Conservation (phyloP, 352 stramenopile genomes). For the Phytophthora fragariae region DNA sequence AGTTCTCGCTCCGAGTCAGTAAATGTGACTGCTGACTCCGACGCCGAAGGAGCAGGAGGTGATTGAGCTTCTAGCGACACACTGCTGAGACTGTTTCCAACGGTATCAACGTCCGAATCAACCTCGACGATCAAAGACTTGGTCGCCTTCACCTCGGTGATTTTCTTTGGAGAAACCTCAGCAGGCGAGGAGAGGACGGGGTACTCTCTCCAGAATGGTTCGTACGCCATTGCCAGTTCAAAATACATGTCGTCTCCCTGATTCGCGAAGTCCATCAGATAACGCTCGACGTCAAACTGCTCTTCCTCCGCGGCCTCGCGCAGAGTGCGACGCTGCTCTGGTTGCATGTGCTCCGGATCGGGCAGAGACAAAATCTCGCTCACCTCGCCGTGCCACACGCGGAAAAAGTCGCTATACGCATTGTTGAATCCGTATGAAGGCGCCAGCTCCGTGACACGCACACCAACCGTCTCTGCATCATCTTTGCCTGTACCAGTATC, state of each 20-base stretch:
- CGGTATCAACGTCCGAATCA: constrained; percentile 25
- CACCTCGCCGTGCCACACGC: constrained; percentile 92
- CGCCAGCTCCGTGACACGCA: constrained; percentile 57
- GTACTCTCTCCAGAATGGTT: constrained; percentile 89
- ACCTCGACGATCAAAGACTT: constrained; percentile 56
- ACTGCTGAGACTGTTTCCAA: constrained; percentile 31
- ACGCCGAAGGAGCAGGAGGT: neutral
- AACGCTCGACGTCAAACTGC: constrained; percentile 96
- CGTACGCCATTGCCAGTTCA: constrained; percentile 87
- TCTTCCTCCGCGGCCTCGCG: constrained; percentile 89
- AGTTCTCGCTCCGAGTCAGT: constrained; percentile 79
- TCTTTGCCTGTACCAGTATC: constrained; percentile 3
- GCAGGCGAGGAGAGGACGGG: constrained; percentile 26
- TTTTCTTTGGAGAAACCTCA: constrained; percentile 9
- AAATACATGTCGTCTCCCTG: constrained; percentile 95
- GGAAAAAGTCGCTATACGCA: constrained; percentile 93
- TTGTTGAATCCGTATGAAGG: constrained; percentile 95
- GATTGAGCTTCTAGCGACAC: constrained; percentile 35
- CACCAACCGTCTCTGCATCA: constrained; percentile 18
- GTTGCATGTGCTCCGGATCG: constrained; percentile 85
- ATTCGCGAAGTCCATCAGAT: constrained; percentile 94
- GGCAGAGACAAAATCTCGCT: constrained; percentile 94
- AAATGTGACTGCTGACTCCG: constrained; percentile 37
- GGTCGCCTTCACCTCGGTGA: constrained; percentile 5
- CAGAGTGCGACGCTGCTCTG: constrained; percentile 71